A percentile compares a stretch with the other conserved stretches of the same genome.
Conservation (phyloP, 768 basidiomycete genomes). For the Boletus rubropictus region DNA sequence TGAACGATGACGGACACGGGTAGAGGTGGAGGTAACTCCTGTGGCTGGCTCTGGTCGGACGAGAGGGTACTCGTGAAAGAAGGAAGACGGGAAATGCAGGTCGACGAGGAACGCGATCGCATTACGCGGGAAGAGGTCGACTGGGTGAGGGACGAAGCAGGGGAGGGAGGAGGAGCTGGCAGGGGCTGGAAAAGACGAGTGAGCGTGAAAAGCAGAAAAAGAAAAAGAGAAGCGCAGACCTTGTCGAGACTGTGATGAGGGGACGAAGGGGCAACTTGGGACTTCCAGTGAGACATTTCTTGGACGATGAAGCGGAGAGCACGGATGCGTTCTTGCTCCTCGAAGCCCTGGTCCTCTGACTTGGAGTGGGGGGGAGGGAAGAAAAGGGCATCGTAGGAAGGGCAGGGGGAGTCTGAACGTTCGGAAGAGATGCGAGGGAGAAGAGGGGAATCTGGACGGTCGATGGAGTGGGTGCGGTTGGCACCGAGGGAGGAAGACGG, state of each 20-base stretch:
- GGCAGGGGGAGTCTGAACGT: slow-evolving; percentile 20
- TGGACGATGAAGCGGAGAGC: slow-evolving; percentile 33
- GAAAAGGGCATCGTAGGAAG: slow-evolving; percentile 33
- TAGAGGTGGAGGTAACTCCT: slow-evolving; percentile 20
- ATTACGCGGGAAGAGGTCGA: slow-evolving; percentile 25
- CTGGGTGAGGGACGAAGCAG: slow-evolving; percentile 23
- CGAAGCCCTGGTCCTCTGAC: slow-evolving; percentile 13
- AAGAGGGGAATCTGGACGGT: slow-evolving; percentile 29
- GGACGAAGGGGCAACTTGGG: not conserved
- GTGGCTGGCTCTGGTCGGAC: slow-evolving; percentile 28
- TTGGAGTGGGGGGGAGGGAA: slow-evolving; percentile 20
- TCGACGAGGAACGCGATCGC: slow-evolving; percentile 29
- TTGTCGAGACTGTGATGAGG: slow-evolving; percentile 8
- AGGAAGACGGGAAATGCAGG: slow-evolving; percentile 28
- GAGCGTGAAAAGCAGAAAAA: not conserved
- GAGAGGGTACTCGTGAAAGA: slow-evolving; percentile 32
- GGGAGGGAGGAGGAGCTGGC: slow-evolving; percentile 25
- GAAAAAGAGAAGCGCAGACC: not conserved
- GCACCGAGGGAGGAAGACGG: slow-evolving; percentile 31
- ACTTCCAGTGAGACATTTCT: slow-evolving; percentile 30
- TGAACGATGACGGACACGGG: slow-evolving; percentile 31
- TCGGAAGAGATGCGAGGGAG: slow-evolving; percentile 26
- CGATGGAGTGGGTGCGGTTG: slow-evolving; percentile 15
- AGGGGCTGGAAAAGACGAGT: slow-evolving; percentile 13
- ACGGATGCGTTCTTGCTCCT: slow-evolving; percentile 31